A percentile compares a stretch with the other conserved stretches of the same genome.
phyloP scores from a whole-genome alignment of 495 filamentous ascomycete species.

The Penicillium pancosmium region DNA sequence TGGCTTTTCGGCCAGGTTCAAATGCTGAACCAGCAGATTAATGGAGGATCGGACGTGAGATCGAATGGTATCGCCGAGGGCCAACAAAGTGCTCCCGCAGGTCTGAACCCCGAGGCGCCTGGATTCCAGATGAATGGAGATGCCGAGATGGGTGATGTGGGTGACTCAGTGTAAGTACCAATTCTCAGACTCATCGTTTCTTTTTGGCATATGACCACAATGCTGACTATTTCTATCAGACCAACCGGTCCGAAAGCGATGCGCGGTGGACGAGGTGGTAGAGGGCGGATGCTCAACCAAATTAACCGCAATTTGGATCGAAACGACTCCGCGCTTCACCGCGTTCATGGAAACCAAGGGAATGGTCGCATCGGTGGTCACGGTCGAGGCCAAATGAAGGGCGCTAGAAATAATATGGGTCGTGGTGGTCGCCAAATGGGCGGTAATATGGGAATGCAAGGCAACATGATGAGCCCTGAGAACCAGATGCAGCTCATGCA shows the following conservation, averaged over 20 bases:
- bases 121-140: conserved; percentile 41
- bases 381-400: conserved; percentile 70
- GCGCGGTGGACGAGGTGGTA: conserved; percentile 69
- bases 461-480: conserved; percentile 61
- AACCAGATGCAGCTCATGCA: conserved; percentile 80
- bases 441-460: conserved; percentile 49
- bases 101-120: not conserved
- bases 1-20: conserved; percentile 92
- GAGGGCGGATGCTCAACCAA: conserved; percentile 81
- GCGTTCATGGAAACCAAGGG: conserved; percentile 72
- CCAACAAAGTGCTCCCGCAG: not conserved
- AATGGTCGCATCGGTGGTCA: conserved; percentile 78
- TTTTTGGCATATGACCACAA: conserved; percentile 13
- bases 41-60: conserved; percentile 36
- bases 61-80: not conserved
- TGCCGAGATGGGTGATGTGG: conserved; percentile 70
- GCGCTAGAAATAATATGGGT: conserved; percentile 57
- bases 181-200: not conserved
- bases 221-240: conserved; percentile 46
- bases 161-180: conserved; percentile 70
- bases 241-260: conserved; percentile 96
- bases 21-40: conserved; percentile 63
- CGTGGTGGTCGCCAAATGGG: conserved; percentile 54
- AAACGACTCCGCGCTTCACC: conserved; percentile 74
- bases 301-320: conserved; percentile 87